Evolutionary conservation across 768 basidiomycete genomes (phyloP).

Genomic region (Lentinula lateritia): DNA sequence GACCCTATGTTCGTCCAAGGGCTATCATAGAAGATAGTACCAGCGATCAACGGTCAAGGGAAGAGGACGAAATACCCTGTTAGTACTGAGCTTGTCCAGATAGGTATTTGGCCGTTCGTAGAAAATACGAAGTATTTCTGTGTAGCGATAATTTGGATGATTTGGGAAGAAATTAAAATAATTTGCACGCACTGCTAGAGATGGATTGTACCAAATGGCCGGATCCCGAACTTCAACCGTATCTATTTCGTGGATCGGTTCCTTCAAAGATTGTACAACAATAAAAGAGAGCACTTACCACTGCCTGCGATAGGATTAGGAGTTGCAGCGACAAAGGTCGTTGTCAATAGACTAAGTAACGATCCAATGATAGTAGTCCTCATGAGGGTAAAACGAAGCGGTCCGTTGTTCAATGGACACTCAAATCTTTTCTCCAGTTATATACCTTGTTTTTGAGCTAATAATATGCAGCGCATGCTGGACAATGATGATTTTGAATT

Average conservation of each 20-base stretch:
- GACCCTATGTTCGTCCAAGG: constrained; percentile 1
- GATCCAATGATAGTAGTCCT: neutral
- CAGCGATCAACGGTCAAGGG: neutral
- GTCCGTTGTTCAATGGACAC: neutral
- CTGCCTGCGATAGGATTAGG: neutral
- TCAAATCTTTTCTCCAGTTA: neutral
- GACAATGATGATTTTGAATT: neutral
- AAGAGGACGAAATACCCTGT: neutral
- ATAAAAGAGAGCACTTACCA: neutral
- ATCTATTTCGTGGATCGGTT: neutral
- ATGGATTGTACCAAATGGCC: constrained; percentile 1
- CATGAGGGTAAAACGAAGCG: neutral
- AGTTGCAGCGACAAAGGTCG: neutral
- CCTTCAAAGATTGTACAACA: neutral
- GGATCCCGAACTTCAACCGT: constrained; percentile 2
- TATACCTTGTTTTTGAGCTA: neutral
- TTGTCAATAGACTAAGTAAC: neutral
- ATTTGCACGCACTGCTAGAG: neutral
- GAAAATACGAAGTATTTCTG: constrained; percentile 3
- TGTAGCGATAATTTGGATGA: neutral
- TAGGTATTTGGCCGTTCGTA: neutral
- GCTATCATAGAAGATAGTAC: neutral
- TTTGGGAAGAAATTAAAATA: neutral
- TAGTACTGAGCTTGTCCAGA: neutral
- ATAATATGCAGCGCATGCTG: neutral